Percentiles rank a stretch among this genome's conserved stretches.
phyloP scores from a whole-genome alignment of 179 eudicot species.

The Corrigiola litoralis region DNA sequence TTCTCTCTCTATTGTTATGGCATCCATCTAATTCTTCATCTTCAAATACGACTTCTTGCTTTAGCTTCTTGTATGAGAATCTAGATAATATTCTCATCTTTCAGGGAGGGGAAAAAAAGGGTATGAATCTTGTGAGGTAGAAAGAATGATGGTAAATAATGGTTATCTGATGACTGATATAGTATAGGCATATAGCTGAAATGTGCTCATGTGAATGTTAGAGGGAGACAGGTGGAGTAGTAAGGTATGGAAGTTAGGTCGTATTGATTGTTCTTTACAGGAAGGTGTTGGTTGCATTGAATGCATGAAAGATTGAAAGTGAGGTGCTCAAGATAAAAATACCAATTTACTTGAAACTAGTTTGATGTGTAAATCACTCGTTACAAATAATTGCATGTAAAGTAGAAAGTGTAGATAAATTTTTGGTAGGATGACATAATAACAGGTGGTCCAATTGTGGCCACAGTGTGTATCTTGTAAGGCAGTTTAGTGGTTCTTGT shows the following conservation, averaged over 20 bases:
- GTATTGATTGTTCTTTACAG: slow-evolving; percentile 12
- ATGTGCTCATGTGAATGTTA: neutral
- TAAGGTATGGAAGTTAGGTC: slow-evolving; percentile 12
- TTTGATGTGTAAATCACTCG: too few species aligned
- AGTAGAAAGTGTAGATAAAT: too few species aligned
- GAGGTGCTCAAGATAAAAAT: too few species aligned
- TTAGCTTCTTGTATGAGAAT: slow-evolving; percentile 55
- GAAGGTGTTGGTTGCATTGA: slow-evolving; percentile 24
- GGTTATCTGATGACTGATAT: neutral
- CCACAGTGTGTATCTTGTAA: too few species aligned
- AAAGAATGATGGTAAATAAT: neutral
- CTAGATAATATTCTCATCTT: slow-evolving; percentile 27
- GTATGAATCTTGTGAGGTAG: neutral
- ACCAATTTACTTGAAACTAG: too few species aligned
- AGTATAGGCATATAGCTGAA: too few species aligned
- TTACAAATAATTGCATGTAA: too few species aligned
- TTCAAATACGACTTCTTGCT: slow-evolving; percentile 35
- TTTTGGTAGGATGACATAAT: too few species aligned
- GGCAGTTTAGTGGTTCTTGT: too few species aligned
- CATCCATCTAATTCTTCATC: slow-evolving; percentile 26
- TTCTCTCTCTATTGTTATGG: slow-evolving; percentile 1
- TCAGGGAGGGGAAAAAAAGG: neutral
- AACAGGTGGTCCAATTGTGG: too few species aligned
- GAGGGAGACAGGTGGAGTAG: slow-evolving; percentile 1
- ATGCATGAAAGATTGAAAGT: slow-evolving; percentile 21